Conservation (phyloP, 1,139 yeast species). For the Suzukiozyma palmioleophila region DNA sequence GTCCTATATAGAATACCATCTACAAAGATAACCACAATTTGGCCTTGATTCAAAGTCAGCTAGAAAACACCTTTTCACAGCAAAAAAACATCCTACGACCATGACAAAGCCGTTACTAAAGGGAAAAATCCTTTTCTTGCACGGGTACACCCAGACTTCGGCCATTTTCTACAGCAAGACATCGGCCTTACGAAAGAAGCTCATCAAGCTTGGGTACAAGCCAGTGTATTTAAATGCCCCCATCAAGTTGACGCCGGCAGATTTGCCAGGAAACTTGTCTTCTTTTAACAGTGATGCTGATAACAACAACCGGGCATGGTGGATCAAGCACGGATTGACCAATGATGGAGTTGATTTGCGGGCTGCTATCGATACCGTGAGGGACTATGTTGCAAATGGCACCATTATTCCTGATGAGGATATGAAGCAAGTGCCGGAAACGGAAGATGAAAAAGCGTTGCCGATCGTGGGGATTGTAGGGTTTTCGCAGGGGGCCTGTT, state of each 20-base stretch:
- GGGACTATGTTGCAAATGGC: slow-evolving; percentile 27
- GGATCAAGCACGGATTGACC: slow-evolving; percentile 24
- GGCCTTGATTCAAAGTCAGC: no score
- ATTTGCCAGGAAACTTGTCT: slow-evolving; percentile 49
- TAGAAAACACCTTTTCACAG: no score
- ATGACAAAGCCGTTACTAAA: slow-evolving; percentile 8
- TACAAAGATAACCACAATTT: no score
- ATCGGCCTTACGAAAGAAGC: slow-evolving; percentile 39
- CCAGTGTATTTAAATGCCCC: slow-evolving; percentile 82
- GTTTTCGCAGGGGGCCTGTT: slow-evolving; percentile 47
- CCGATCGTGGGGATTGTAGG: slow-evolving; percentile 42
- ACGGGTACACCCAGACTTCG: slow-evolving; percentile 43
- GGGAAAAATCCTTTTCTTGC: slow-evolving; percentile 37
- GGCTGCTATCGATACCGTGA: slow-evolving; percentile 26
- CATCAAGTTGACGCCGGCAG: slow-evolving; percentile 54
- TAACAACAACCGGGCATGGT: slow-evolving; percentile 33
- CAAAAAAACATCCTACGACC: neutral
- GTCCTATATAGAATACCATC: no score
- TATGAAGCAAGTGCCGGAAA: slow-evolving; percentile 16
- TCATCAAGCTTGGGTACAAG: slow-evolving; percentile 44
- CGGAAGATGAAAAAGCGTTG: slow-evolving; percentile 20
- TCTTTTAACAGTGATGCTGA: slow-evolving; percentile 21
- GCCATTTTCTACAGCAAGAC: slow-evolving; percentile 45
- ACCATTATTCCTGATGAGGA: slow-evolving; percentile 29
- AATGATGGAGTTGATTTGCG: slow-evolving; percentile 23